phyloP scores from a whole-genome alignment of 2,329 filamentous ascomycete species.

The Sarocladium oryzae region DNA sequence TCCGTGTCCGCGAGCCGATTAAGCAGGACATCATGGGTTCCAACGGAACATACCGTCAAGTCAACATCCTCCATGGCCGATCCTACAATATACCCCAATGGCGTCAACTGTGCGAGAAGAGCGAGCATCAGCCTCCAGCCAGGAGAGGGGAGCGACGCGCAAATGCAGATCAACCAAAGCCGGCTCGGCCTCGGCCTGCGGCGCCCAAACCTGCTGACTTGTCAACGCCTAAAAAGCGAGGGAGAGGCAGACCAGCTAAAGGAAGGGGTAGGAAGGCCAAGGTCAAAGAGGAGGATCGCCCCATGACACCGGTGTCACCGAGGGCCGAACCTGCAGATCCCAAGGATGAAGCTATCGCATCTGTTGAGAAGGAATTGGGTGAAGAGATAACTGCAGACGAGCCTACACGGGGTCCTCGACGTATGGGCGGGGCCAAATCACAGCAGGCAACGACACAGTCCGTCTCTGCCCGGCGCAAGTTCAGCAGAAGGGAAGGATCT shows the following conservation, averaged over 20 bases:
- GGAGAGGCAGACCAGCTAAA: conserved; percentile 28
- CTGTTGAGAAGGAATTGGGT: conserved; percentile 32
- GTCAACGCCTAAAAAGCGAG: conserved; percentile 32
- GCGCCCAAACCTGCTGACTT: conserved; percentile 22
- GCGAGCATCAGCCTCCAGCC: conserved; percentile 91
- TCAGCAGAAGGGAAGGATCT: conserved; percentile 70
- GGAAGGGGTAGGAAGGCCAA: conserved; percentile 28
- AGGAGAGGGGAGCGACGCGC: conserved; percentile 75
- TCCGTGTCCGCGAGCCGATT: conserved; percentile 93
- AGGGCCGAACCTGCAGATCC: conserved; percentile 32
- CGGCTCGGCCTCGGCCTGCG: conserved; percentile 30
- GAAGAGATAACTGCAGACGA: conserved; percentile 39
- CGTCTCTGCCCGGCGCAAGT: conserved; percentile 79
- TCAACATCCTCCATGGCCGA: conserved; percentile 92
- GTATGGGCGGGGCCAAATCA: conserved; percentile 44
- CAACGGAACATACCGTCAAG: conserved; percentile 91
- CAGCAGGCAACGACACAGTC: conserved; percentile 61
- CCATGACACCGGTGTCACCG: conserved; percentile 54
- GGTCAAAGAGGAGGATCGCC: conserved; percentile 42
- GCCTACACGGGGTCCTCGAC: conserved; percentile 25
- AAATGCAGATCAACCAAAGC: conserved; percentile 47
- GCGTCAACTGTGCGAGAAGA: conserved; percentile 88
- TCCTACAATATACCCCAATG: conserved; percentile 97
- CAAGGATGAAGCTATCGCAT: conserved; percentile 26
- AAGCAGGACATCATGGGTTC: conserved; percentile 97